phyloP scores from a whole-genome alignment of 2,329 filamentous ascomycete genomes.

The Grosmannia clavigera region DNA sequence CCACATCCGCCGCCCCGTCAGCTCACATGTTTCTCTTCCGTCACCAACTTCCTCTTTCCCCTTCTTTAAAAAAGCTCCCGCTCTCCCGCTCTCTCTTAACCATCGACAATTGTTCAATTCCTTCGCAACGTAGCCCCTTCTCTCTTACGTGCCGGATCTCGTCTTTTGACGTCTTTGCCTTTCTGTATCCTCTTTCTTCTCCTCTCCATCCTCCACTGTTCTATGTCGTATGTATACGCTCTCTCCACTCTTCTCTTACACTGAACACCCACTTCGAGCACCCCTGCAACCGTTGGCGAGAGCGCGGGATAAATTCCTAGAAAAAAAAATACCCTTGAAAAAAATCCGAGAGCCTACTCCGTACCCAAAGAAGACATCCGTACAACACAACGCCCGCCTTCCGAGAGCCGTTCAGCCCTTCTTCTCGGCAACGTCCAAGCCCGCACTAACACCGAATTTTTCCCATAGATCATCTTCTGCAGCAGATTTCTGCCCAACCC shows the following conservation, averaged over 20 bases:
- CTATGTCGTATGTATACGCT: not conserved
- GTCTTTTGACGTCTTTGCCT: not conserved
- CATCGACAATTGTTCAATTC: not conserved
- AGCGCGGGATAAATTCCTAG: not conserved
- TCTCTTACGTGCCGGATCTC: not conserved
- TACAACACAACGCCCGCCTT: not conserved
- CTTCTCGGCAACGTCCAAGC: conserved; percentile 3
- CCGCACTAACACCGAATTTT: conserved; percentile 11
- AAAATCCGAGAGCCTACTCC: not conserved
- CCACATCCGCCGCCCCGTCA: not conserved
- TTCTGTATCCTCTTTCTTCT: not conserved
- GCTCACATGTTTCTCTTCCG: not conserved
- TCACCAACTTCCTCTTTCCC: not conserved
- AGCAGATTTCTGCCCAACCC: conserved; percentile 10
- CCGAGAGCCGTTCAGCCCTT: conserved; percentile 12
- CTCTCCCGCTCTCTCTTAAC: conserved; percentile 1
- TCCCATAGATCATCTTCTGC: conserved; percentile 1
- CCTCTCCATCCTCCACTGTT: not conserved
- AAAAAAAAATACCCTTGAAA: not conserved
- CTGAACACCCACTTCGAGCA: not conserved
- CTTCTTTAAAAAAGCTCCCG: conserved; percentile 1
- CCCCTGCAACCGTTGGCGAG: not conserved
- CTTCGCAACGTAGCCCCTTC: not conserved
- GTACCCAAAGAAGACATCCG: not conserved
- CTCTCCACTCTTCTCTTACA: not conserved